phyloP scores from a whole-genome alignment of 1,139 yeast species.

The Lodderomyces jiufengensis region DNA sequence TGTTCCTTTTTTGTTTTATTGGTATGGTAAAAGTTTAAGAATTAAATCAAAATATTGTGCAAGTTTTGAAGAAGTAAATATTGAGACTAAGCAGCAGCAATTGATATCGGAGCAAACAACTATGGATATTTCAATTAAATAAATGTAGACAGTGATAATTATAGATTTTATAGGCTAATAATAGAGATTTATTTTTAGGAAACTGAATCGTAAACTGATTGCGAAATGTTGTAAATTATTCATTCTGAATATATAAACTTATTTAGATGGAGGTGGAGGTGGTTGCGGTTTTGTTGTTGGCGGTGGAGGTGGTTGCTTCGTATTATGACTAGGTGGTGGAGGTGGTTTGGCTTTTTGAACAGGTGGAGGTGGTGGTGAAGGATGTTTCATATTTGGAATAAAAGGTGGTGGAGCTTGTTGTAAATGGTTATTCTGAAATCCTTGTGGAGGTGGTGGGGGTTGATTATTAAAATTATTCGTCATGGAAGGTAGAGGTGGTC shows the following conservation, averaged over 20 bases:
- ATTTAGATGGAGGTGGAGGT: slow-evolving; percentile 17
- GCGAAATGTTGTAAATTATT: background rate
- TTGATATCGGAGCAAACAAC: background rate
- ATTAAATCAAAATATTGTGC: slow-evolving; percentile 48
- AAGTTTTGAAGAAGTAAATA: slow-evolving; percentile 2
- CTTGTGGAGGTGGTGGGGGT: slow-evolving; percentile 19
- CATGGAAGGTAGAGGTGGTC: slow-evolving; percentile 28
- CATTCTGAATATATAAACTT: background rate
- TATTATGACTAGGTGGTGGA: slow-evolving; percentile 17
- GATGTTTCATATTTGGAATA: slow-evolving; percentile 10
- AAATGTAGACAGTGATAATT: too few species aligned
- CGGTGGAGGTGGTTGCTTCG: slow-evolving; percentile 18
- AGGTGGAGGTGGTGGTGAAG: slow-evolving; percentile 18
- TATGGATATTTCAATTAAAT: background rate
- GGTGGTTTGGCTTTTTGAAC: slow-evolving; percentile 9
- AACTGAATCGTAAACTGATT: slow-evolving; percentile 12
- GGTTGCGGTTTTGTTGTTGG: slow-evolving; percentile 13
- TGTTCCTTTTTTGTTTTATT: slow-evolving; percentile 67
- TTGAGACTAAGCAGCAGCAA: background rate
- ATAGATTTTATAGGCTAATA: background rate
- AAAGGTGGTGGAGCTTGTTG: slow-evolving; percentile 18
- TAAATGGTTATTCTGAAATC: slow-evolving; percentile 13
- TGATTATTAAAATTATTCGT: slow-evolving; percentile 20
- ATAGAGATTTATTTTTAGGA: background rate
- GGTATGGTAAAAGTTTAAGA: slow-evolving; percentile 61